phyloP scores from a whole-genome alignment of 768 basidiomycete species.

The Chalciporus pseudorubinellus region DNA sequence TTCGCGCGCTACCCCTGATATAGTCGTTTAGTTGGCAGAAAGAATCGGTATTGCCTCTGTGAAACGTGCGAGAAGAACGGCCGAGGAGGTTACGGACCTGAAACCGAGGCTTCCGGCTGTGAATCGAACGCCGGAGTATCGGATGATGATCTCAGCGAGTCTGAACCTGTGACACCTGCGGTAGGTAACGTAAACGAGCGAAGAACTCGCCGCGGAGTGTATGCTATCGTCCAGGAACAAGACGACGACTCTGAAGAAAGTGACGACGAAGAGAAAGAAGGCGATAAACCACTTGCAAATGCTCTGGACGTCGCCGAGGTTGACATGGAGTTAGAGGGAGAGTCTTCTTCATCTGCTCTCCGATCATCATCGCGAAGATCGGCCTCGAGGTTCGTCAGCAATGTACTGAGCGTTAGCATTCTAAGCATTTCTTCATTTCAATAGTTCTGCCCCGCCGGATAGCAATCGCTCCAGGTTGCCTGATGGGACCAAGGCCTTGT shows the following conservation, averaged over 20 bases:
- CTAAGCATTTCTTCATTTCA: slow-evolving; percentile 8
- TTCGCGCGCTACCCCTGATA: slow-evolving; percentile 29
- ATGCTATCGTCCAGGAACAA: slow-evolving; percentile 61
- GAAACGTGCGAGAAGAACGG: slow-evolving; percentile 81
- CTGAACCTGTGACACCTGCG: slow-evolving; percentile 47
- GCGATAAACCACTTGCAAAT: slow-evolving; percentile 45
- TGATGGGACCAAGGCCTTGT: slow-evolving; percentile 34
- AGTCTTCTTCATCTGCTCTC: slow-evolving; percentile 16
- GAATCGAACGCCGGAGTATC: slow-evolving; percentile 44
- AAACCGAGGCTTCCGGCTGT: slow-evolving; percentile 48
- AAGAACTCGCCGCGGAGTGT: slow-evolving; percentile 78
- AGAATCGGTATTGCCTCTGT: slow-evolving; percentile 76
- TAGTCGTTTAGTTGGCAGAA: slow-evolving; percentile 53
- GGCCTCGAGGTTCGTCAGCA: slow-evolving; percentile 23
- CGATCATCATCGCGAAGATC: slow-evolving; percentile 29
- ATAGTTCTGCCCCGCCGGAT: slow-evolving; percentile 27
- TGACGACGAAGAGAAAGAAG: slow-evolving; percentile 51
- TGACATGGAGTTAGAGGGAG: slow-evolving; percentile 50
- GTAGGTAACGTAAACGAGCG: slow-evolving; percentile 71
- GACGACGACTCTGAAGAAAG: slow-evolving; percentile 63
- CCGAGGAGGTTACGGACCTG: slow-evolving; percentile 66
- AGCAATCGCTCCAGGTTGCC: slow-evolving; percentile 28
- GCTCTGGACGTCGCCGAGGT: slow-evolving; percentile 46
- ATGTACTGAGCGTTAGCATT: slow-evolving; percentile 3
- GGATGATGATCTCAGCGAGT: slow-evolving; percentile 33